phyloP scores from a whole-genome alignment of 164 flowering plant genomes.

The Kalanchoe fedtschenkoi region DNA sequence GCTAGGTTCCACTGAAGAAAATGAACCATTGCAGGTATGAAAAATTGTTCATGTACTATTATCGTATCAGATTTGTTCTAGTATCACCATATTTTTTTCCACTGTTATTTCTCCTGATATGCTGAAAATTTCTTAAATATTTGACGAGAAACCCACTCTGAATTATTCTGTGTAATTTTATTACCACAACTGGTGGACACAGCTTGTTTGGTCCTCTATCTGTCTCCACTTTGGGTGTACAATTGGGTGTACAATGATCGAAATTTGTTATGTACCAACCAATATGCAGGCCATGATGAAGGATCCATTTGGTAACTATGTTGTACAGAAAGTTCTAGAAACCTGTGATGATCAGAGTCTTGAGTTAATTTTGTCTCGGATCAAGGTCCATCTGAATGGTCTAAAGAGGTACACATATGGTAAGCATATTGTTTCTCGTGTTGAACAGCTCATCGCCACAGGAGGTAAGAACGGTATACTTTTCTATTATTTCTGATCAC shows the following conservation, averaged over 20 bases:
- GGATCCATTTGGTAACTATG: conserved; percentile 87
- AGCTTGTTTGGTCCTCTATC: neutral
- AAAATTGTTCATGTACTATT: neutral
- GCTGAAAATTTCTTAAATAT: neutral
- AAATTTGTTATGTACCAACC: neutral
- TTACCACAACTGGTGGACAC: too few species aligned
- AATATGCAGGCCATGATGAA: conserved; percentile 84
- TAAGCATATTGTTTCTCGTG: conserved; percentile 81
- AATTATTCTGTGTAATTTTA: too few species aligned
- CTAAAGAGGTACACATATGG: conserved; percentile 77
- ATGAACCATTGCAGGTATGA: conserved; percentile 81
- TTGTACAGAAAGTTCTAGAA: conserved; percentile 81
- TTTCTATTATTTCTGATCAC: neutral
- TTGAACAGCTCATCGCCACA: conserved; percentile 68
- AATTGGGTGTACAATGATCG: neutral
- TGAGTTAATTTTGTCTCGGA: conserved; percentile 62
- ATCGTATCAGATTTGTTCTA: neutral
- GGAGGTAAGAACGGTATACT: conserved; percentile 43
- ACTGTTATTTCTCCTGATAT: neutral
- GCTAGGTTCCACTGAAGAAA: conserved; percentile 81
- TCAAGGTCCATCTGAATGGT: conserved; percentile 65
- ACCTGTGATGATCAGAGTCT: conserved; percentile 67
- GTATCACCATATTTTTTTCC: neutral
- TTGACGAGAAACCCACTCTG: too few species aligned
- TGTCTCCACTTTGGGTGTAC: neutral